phyloP scores from a whole-genome alignment of 768 basidiomycete genomes.

The Auricularia heimuer region DNA sequence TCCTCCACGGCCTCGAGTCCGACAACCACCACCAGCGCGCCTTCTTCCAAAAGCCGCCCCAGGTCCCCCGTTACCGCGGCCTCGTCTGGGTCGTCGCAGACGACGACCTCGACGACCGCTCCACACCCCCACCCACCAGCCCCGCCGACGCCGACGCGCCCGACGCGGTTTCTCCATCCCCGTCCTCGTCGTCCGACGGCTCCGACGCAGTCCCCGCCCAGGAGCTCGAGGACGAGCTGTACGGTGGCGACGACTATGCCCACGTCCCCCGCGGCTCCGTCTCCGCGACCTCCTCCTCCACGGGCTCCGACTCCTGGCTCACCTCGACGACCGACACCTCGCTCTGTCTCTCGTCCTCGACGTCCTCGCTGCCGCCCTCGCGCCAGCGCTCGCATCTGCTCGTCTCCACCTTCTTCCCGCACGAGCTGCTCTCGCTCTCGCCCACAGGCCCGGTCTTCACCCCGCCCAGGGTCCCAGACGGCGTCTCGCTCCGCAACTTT shows the following conservation, averaged over 20 bases:
- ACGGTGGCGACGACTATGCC: conserved; percentile 21
- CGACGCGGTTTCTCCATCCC: conserved; percentile 2
- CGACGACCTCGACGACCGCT: conserved; percentile 38
- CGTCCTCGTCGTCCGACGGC: conserved; percentile 20
- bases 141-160: conserved; percentile 24
- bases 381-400: conserved; percentile 15
- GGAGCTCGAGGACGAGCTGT: conserved; percentile 18
- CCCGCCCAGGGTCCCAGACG: conserved; percentile 64
- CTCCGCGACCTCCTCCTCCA: conserved; percentile 13
- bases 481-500: conserved; percentile 78
- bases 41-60: conserved; percentile 47
- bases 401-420: conserved; percentile 22
- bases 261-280: conserved; percentile 9
- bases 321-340: conserved; percentile 6
- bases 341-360: conserved; percentile 3
- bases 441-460: conserved; percentile 51
- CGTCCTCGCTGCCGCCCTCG: conserved; percentile 2
- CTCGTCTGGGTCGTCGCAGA: conserved; percentile 77
- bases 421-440: conserved; percentile 25
- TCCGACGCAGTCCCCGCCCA: conserved; percentile 17
- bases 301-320: conserved; percentile 11
- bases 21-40: conserved; percentile 68
- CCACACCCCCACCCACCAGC: not conserved
- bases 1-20: conserved; percentile 80
- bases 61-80: conserved; percentile 42